These are phyloP conservation scores for Suillus fuscotomentosus DNA, from an alignment of 768 basidiomycete species.

Conservation along the genomic window DNA sequence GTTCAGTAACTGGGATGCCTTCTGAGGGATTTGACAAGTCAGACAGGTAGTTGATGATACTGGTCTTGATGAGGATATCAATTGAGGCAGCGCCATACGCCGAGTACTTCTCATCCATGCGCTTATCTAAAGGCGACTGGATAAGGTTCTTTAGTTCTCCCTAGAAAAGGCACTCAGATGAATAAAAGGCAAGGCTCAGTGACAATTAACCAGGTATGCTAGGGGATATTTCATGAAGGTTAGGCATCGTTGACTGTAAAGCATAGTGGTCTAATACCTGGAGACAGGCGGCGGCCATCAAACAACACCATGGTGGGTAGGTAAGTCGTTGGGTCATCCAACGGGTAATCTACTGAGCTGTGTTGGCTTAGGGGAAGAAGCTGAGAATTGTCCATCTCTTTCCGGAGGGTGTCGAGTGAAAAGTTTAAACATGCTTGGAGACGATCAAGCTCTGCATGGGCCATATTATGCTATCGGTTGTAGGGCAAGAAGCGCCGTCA, in stretches of 20 bases:
- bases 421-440: neutral
- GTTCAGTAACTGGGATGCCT: too few species aligned
- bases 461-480: neutral
- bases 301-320: neutral
- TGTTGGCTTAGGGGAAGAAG: neutral
- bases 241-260: neutral
- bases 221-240: neutral
- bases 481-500: too few species aligned
- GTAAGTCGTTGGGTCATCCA: neutral
- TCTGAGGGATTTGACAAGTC: too few species aligned
- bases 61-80: too few species aligned
- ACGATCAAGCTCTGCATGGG: neutral
- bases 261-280: neutral
- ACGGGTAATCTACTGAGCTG: neutral
- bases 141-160: neutral
- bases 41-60: too few species aligned
- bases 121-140: neutral
- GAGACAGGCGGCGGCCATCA: neutral
- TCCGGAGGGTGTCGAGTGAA: neutral
- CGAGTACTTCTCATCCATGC: neutral
- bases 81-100: conserved; percentile 9
- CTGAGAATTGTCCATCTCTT: neutral
- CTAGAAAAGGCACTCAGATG: neutral
- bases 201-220: neutral
- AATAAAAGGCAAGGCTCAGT: neutral